Conservation (phyloP, 1,284 basidiomycete genomes). For the Microbotryum saponariae region DNA sequence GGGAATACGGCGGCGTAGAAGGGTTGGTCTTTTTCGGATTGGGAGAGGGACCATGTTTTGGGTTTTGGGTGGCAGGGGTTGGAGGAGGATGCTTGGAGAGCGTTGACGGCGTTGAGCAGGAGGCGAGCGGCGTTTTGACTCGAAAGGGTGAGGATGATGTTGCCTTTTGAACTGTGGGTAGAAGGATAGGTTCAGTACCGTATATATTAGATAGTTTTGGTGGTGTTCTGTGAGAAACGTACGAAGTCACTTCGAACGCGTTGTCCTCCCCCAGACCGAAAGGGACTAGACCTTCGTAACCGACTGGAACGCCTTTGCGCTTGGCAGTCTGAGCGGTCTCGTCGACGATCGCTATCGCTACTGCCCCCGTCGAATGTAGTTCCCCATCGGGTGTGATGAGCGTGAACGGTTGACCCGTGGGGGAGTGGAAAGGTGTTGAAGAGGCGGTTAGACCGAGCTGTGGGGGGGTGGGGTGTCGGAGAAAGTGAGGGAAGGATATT, state of each 20-base stretch:
- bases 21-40: slow-evolving; percentile 27
- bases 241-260: slow-evolving; percentile 19
- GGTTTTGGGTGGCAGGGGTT: slow-evolving; percentile 1
- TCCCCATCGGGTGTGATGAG: slow-evolving; percentile 12
- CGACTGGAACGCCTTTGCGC: not conserved
- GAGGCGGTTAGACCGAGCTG: slow-evolving; percentile 24
- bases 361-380: slow-evolving; percentile 8
- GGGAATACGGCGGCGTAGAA: slow-evolving; percentile 28
- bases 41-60: not conserved
- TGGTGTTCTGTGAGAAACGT: not conserved
- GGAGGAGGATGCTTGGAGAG: not conserved
- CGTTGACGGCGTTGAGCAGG: slow-evolving; percentile 19
- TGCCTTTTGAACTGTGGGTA: slow-evolving; percentile 19
- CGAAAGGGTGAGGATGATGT: slow-evolving; percentile 27
- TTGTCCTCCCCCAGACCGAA: slow-evolving; percentile 2
- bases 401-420: slow-evolving; percentile 5
- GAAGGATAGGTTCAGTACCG: not conserved
- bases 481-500: not conserved
- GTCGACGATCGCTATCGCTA: slow-evolving; percentile 23
- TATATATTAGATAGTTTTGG: too few relatives aligned
- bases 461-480: too few relatives aligned
- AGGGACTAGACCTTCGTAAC: slow-evolving; percentile 12
- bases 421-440: slow-evolving; percentile 30
- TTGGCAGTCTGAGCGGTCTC: too few relatives aligned
- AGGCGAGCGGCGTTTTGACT: slow-evolving; percentile 24